Conservation (phyloP, 371 early-diverging fungal genomes). For the Mucor saturninus region DNA sequence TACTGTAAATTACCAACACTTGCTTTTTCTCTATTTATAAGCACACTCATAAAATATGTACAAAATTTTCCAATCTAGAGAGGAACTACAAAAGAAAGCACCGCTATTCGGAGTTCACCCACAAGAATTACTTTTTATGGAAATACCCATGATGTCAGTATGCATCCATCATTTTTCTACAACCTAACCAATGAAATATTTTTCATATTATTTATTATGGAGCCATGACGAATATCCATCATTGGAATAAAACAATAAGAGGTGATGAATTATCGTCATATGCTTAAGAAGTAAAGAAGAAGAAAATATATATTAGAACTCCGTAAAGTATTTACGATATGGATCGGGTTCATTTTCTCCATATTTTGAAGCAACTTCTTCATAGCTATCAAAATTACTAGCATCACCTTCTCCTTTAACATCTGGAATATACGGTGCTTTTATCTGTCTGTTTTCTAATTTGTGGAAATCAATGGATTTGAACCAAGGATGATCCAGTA, state of each 20-base stretch:
- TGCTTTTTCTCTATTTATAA: no score
- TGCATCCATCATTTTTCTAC: conserved; percentile 3
- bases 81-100: no score
- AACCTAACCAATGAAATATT: not conserved
- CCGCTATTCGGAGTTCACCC: not conserved
- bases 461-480: conserved; percentile 88
- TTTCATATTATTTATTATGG: not conserved
- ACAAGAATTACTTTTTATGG: conserved; percentile 2
- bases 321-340: conserved; percentile 34
- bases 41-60: no score
- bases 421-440: conserved; percentile 89
- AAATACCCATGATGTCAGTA: conserved; percentile 1
- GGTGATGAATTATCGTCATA: not conserved
- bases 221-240: not conserved
- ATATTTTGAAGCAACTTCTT: conserved; percentile 69
- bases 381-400: conserved; percentile 91
- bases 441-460: conserved; percentile 69
- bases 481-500: conserved; percentile 95
- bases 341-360: conserved; percentile 40
- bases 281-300: not conserved
- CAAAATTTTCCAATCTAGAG: no score
- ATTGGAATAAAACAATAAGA: not conserved
- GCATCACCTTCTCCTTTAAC: conserved; percentile 84
- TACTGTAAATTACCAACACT: no score
- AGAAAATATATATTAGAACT: conserved; percentile 20